Evolutionary conservation across 169 alveolate species (phyloP).

Genomic region (Babesia divergens): DNA sequence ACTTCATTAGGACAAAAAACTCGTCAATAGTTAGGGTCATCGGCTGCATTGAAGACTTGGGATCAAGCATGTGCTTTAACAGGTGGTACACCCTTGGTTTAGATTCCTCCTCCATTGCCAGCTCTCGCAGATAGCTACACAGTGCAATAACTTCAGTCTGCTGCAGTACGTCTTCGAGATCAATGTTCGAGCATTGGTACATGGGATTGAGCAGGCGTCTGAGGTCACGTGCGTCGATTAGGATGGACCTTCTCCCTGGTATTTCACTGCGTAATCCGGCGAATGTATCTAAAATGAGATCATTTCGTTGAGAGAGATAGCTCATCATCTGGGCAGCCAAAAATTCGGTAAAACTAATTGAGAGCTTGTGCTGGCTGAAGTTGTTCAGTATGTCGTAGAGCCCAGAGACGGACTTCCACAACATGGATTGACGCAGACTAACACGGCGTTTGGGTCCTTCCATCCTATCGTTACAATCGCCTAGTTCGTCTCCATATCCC

Average conservation of each 20-base stretch:
- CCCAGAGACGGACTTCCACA: constrained; percentile 46
- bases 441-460: constrained; percentile 17
- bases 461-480: not conserved
- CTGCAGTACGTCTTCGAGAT: constrained; percentile 26
- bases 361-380: constrained; percentile 29
- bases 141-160: constrained; percentile 34
- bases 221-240: constrained; percentile 49
- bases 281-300: constrained; percentile 51
- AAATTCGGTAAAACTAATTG: constrained; percentile 58
- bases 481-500: not conserved
- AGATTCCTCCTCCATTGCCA: constrained; percentile 18
- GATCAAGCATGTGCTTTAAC: not conserved
- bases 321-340: constrained; percentile 56
- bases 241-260: constrained; percentile 59
- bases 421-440: constrained; percentile 26
- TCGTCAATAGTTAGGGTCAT: constrained; percentile 40
- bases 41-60: not conserved
- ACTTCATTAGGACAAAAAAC: constrained; percentile 54
- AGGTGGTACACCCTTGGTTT: constrained; percentile 8
- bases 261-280: constrained; percentile 61
- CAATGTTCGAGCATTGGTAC: constrained; percentile 26
- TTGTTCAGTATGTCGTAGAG: constrained; percentile 10
- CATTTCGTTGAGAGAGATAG: constrained; percentile 33
- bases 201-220: constrained; percentile 42
- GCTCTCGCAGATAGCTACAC: not conserved